phyloP scores from a whole-genome alignment of 345 rosid genomes.

The Acer yangbiense region DNA sequence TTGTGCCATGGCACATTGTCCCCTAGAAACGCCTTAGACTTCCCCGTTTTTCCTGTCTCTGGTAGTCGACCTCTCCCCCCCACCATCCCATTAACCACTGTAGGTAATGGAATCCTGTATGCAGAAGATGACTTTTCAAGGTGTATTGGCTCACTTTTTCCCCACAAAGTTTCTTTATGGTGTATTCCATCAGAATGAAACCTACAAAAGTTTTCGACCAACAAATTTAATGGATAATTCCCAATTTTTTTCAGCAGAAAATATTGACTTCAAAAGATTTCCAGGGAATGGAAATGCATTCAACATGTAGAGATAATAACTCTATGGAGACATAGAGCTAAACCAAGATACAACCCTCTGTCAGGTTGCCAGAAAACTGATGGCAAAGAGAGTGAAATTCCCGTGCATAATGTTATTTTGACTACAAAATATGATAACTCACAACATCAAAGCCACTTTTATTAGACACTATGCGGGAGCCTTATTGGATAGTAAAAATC shows the following conservation, averaged over 20 bases:
- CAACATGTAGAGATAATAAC: too few relatives aligned
- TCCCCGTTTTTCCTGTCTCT: constrained; percentile 42
- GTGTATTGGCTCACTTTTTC: constrained; percentile 44
- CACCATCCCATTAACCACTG: constrained; percentile 47
- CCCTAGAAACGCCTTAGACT: constrained; percentile 44
- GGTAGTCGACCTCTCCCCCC: constrained; percentile 48
- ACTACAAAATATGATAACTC: too few relatives aligned
- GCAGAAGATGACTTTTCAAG: constrained; percentile 48
- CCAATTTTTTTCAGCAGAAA: constrained; percentile 1
- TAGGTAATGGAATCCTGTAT: constrained; percentile 47
- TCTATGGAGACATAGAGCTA: not conserved
- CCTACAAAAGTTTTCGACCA: constrained; percentile 44
- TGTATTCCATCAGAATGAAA: constrained; percentile 66
- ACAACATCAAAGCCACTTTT: too few relatives aligned
- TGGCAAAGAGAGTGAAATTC: not conserved
- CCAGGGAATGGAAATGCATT: too few relatives aligned
- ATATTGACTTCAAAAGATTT: not conserved
- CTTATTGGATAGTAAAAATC: too few relatives aligned
- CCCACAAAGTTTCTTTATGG: constrained; percentile 42
- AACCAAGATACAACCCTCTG: not conserved
- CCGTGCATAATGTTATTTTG: not conserved
- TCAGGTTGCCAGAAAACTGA: not conserved
- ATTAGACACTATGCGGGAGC: too few relatives aligned
- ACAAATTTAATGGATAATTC: constrained; percentile 9
- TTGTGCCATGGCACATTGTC: constrained; percentile 57